Conservation (phyloP, 495 filamentous ascomycete genomes). For the Aspergillus funiculosus region DNA sequence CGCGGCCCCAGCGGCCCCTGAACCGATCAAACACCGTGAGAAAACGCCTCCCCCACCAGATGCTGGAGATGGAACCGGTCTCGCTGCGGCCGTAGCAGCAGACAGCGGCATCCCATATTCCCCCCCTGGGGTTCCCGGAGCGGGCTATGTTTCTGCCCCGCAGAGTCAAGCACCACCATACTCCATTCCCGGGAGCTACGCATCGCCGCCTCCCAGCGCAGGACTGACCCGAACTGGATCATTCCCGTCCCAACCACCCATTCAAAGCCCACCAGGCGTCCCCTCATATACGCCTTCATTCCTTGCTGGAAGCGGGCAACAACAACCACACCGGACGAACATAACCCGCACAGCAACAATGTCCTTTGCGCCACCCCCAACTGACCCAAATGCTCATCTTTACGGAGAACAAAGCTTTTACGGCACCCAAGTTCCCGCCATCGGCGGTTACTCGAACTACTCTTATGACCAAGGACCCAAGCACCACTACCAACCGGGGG, state of each 20-base stretch:
- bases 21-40: constrained; percentile 75
- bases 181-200: constrained; percentile 24
- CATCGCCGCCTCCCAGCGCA: constrained; percentile 37
- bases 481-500: constrained; percentile 24
- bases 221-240: constrained; percentile 26
- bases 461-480: constrained; percentile 43
- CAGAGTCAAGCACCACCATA: constrained; percentile 28
- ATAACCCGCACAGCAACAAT: constrained; percentile 14
- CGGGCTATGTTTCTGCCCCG: constrained; percentile 24
- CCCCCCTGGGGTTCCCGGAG: constrained; percentile 31
- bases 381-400: constrained; percentile 42
- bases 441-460: constrained; percentile 53
- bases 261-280: constrained; percentile 24
- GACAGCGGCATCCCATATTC: constrained; percentile 49
- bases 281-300: constrained; percentile 34
- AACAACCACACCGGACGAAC: constrained; percentile 3
- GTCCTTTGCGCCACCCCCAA: constrained; percentile 42
- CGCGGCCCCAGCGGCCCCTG: constrained; percentile 78
- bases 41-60: constrained; percentile 83
- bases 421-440: constrained; percentile 21
- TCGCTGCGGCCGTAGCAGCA: constrained; percentile 60
- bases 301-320: constrained; percentile 14
- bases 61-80: constrained; percentile 62
- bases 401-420: constrained; percentile 23
- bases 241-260: constrained; percentile 21